Conservation (phyloP, 352 stramenopile genomes). For the Globisporangium cystogenes region DNA sequence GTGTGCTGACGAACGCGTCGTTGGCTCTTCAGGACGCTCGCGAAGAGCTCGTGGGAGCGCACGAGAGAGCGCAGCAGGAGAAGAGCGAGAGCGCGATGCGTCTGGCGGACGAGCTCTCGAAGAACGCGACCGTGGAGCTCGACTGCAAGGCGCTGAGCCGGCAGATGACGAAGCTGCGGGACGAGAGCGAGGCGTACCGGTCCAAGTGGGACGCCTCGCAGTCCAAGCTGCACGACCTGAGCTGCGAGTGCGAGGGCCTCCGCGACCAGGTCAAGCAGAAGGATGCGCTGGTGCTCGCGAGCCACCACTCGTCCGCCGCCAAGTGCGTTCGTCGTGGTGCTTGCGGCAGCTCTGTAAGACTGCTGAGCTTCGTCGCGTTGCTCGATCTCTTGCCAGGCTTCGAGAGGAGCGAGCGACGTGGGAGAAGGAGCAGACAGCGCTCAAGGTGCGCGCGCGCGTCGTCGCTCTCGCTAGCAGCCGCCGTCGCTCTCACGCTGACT, state of each 20-base stretch:
- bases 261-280: conserved; percentile 77
- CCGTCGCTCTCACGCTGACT: not conserved
- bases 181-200: conserved; percentile 43
- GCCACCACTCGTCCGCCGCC: conserved; percentile 41
- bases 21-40: conserved; percentile 33
- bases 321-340: conserved; percentile 27
- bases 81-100: conserved; percentile 34
- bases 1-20: not conserved
- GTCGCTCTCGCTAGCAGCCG: not conserved
- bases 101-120: conserved; percentile 41
- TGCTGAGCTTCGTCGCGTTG: not conserved
- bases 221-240: conserved; percentile 46
- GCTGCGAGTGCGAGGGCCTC: conserved; percentile 48
- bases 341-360: not conserved
- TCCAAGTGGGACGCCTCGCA: conserved; percentile 50
- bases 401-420: conserved; percentile 48
- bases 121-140: conserved; percentile 40
- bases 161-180: conserved; percentile 34
- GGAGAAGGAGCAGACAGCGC: conserved; percentile 34
- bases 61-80: conserved; percentile 28
- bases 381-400: conserved; percentile 19
- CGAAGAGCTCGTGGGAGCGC: conserved; percentile 35
- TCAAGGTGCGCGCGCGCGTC: conserved; percentile 43
- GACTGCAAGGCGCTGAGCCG: conserved; percentile 46
- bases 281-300: conserved; percentile 51